A percentile compares a stretch with the other conserved stretches of the same genome.
phyloP scores from a whole-genome alignment of 2,329 filamentous ascomycete species.

The Sporothrix pallida region DNA sequence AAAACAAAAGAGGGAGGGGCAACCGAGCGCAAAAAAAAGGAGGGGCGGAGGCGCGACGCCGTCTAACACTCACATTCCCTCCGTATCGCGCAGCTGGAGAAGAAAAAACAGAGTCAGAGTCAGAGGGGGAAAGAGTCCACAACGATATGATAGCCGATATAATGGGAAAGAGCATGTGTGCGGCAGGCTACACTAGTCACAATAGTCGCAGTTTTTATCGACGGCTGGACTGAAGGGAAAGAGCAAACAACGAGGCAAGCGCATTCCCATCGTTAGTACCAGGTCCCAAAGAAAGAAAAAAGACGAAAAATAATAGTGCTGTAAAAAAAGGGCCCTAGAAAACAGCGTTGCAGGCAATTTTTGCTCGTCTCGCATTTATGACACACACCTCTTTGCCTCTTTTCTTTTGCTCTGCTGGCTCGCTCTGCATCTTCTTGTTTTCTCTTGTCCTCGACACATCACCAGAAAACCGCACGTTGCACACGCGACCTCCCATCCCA shows the following conservation, averaged over 20 bases:
- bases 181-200: constrained; percentile 27
- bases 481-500: constrained; percentile 27
- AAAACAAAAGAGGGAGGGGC: constrained; percentile 29
- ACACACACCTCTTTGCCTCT: constrained; percentile 28
- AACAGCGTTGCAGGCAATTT: constrained; percentile 32
- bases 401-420: background rate
- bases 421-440: constrained; percentile 6
- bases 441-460: constrained; percentile 28
- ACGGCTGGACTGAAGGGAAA: constrained; percentile 9
- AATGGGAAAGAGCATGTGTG: constrained; percentile 3
- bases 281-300: background rate
- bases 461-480: constrained; percentile 4
- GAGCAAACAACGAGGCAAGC: constrained; percentile 23
- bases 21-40: constrained; percentile 24
- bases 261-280: constrained; percentile 4
- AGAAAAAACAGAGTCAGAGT: constrained; percentile 7
- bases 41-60: background rate
- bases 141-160: constrained; percentile 6
- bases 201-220: constrained; percentile 24
- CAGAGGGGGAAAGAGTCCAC: background rate
- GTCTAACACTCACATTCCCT: constrained; percentile 17
- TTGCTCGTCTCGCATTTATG: constrained; percentile 13
- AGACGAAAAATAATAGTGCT: constrained; percentile 24
- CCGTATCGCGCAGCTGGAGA: constrained; percentile 12
- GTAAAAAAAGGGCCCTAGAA: constrained; percentile 32